A percentile compares a stretch with the other conserved stretches of the same genome.
Evolutionary conservation across 495 filamentous ascomycete species (phyloP).

Genomic region (Emericellopsis terricola): DNA sequence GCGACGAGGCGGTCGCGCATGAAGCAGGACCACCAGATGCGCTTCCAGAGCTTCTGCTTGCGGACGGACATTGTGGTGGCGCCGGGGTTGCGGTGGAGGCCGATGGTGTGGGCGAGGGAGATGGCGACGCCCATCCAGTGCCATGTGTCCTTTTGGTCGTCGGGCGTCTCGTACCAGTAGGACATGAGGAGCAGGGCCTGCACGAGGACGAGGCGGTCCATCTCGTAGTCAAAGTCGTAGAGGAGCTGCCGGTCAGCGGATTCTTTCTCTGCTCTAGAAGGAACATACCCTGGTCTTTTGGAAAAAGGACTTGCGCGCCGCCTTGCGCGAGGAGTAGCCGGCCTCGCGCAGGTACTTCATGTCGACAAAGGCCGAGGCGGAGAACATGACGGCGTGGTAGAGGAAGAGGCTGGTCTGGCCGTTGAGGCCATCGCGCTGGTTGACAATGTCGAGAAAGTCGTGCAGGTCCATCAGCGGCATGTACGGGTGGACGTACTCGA

Average conservation of each 20-base stretch:
- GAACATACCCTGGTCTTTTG: constrained; percentile 51
- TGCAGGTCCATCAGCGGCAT: constrained; percentile 74
- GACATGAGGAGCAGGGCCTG: constrained; percentile 74
- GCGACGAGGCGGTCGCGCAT: constrained; percentile 81
- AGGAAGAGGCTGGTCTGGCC: constrained; percentile 58
- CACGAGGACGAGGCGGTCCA: constrained; percentile 63
- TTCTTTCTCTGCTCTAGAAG: too few relatives aligned
- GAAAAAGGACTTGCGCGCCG: constrained; percentile 64
- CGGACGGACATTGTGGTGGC: constrained; percentile 47
- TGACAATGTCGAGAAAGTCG: constrained; percentile 50
- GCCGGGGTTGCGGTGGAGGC: constrained; percentile 65
- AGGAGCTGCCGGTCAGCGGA: constrained; percentile 19
- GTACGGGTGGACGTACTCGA: constrained; percentile 74
- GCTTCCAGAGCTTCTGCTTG: constrained; percentile 65
- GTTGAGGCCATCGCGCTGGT: constrained; percentile 41
- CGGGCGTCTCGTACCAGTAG: constrained; percentile 80
- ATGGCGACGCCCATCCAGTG: constrained; percentile 85
- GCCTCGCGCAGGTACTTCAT: constrained; percentile 46
- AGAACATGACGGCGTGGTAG: constrained; percentile 73
- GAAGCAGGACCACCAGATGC: constrained; percentile 90
- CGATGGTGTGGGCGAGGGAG: constrained; percentile 68
- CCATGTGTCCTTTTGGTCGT: constrained; percentile 82
- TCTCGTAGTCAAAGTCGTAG: constrained; percentile 78
- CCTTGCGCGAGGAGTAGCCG: constrained; percentile 51
- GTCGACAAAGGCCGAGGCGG: constrained; percentile 60